Conservation (phyloP, 2,329 filamentous ascomycete species). For the Pyricularia sp. region DNA sequence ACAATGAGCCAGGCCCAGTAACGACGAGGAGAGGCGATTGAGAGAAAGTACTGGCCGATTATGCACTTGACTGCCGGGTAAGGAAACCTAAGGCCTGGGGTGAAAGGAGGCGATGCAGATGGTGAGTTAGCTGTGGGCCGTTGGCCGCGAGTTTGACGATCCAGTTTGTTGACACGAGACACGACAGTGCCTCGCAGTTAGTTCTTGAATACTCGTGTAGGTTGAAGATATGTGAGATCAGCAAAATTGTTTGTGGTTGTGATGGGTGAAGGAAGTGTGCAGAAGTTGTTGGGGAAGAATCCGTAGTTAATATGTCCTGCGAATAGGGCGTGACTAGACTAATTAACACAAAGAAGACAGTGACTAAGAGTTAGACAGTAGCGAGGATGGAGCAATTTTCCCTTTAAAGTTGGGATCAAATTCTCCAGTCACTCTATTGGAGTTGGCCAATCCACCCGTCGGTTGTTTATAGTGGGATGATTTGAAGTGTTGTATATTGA, state of each 20-base stretch:
- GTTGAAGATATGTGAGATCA: not conserved
- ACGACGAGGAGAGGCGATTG: constrained; percentile 17
- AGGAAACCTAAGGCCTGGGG: constrained; percentile 22
- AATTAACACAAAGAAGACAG: not conserved
- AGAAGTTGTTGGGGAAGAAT: not conserved
- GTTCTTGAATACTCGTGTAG: not conserved
- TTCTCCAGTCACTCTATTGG: not conserved
- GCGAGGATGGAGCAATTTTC: not conserved
- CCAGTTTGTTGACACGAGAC: not conserved
- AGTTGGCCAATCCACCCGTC: not conserved
- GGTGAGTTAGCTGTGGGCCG: not conserved
- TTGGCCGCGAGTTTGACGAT: not conserved
- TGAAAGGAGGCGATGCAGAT: not conserved
- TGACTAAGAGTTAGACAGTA: not conserved
- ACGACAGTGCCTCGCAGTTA: not conserved
- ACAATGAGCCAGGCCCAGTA: constrained; percentile 38
- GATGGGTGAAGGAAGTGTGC: too few species aligned
- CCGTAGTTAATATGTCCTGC: not conserved
- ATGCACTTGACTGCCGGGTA: constrained; percentile 34
- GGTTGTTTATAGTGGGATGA: not conserved
- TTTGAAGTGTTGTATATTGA: not conserved
- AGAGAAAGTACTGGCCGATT: constrained; percentile 31
- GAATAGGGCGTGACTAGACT: not conserved
- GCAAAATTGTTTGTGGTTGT: not conserved
- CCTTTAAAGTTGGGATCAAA: not conserved